Base-by-base conservation (phyloP, 441 rosid species). In the Bocquillonia castaneifolia region DNA sequence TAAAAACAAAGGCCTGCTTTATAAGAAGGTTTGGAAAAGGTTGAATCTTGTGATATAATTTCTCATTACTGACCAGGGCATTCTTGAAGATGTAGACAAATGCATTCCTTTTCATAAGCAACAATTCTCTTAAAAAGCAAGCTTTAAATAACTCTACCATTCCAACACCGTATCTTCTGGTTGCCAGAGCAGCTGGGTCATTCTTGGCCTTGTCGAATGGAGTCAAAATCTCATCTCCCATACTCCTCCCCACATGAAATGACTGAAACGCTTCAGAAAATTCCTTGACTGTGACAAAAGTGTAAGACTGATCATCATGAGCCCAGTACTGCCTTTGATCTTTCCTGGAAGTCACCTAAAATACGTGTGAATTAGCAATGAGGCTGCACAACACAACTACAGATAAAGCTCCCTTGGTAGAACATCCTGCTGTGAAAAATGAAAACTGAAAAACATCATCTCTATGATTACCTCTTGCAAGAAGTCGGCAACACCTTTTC, bases 261-360 rank as follows among this genome's bases (percentile, higher is more conserved):
- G 89, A 86, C 22, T 88, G 85, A 55, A 84, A 93, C 15, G 95
- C 89, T 66, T 84, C 92, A 0, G 89, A 69, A 58, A 93, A 93
- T 70, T 89, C 95, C 31, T 73, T 72, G 52, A 71, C 89, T 26
- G 82, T 82, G 45, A 93, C 70, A 70, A 85, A 93, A 67, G 83
- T 77, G 57, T 93, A 89, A 54, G 89, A 90, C 58, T 80, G 78
- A 50, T 84, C 85, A 71, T 64, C 75, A 42, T 57, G 53, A 14
- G 69, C 67, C 99, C 97, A 93, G 55, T 93, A 91, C 75, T 89
- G 96, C 81, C 70, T 75, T 55, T 93, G 96, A 78, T 93, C 99
- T 77, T 93, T 93, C 81, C 40, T 83, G 28, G 97, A 93, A 22
- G 99, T 93, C 76, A 93, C 98, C 98, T 93, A 80, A 55, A 79